Base-by-base conservation (phyloP, 352 stramenopile species). In the Hyaloperonospora arabidopsidis region DNA sequence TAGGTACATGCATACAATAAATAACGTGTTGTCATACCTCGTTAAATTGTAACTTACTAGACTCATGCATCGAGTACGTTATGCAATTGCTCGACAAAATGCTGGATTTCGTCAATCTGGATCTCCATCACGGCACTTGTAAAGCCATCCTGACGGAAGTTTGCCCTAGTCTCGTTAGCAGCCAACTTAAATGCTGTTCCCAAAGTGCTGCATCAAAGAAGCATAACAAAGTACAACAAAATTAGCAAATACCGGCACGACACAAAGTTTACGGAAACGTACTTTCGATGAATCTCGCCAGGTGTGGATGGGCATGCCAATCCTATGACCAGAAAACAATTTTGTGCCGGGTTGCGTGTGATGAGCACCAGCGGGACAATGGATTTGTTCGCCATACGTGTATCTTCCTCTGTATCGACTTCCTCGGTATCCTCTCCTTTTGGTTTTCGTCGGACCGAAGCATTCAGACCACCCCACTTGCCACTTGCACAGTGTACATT, bases 41-140 rank as follows among this genome's bases (percentile, higher is more conserved):
- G 3, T 29, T 7, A 29, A 29, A 7, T 3, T 7, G 25, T 29
- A 8, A 7, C 25, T 29, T 29, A 7, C 25, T 8, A 32, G n/a
- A 15, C 52, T 68, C 84, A 93, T 8, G 83, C 83, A 58, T 95
- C 84, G 12, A 95, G 65, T 18, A 91, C 75, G 59, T 92, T 97
- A 76, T 98, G 90, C 7, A 98, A 69, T 54, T 97, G 89, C 69
- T 98, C 94, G 59, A 98, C 82, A 68, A 98, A 98, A 63, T 90
- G 91, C 61, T 97, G 88, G 50, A 97, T 96, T 69, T 97, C 86
- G 45, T 94, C 81, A 46, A 84, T 93, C 52, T 89, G 79, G 45
- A 98, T 96, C 75, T 98, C 92, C 54, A 98, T 95, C 3, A 98
- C 92, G 35, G 95, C 92, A 48, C 84, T 96, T 53, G 97, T 93